Evolutionary conservation across 2,329 filamentous ascomycete genomes (phyloP), one percentile per base, ranked within the genome.

Genomic region (Paraconiothyrium brasiliense): DNA sequence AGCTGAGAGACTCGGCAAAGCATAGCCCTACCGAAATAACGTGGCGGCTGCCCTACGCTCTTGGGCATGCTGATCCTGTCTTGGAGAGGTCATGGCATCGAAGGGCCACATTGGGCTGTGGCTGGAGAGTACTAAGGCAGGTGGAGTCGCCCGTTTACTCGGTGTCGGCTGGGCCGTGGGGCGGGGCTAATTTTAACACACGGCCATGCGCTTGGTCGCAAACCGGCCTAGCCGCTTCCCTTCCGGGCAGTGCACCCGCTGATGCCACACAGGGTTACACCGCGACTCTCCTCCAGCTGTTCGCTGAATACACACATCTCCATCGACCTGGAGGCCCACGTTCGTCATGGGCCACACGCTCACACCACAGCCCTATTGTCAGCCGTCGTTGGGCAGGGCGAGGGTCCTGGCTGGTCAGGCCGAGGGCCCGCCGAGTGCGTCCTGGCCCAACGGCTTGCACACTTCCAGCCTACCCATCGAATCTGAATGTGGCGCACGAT

Each of bases 1-100:
- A 49, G 61, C 46, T 59, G 43, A 54, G 49, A 27, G 46, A 24
- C 13, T 37, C 46, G 60, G n/a, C 43, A 54, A 51, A 46, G 41
- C 56, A 57, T 54, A 58, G 61, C 57, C 61, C 49, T 58, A 57
- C 52, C 22, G 57, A 35, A 47, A 46, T 49, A 43, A 48, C 27
- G 57, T 48, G 49, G 47, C 32, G 48, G 39, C 34, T 20, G 39
- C 39, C 39, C 20, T 46, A 39, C 52, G 57, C 14, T 37, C 39
- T 52, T 44, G 10, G 27, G 58, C 49, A 10, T 16, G 52, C 54
- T 27, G n/a, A 14, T 11, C 27, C 39, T 32, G 43, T 43, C 48
- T 32, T 24, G 46, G 46, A 39, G 20, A 22, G 54, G 55, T 46
- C 51, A 39, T 46, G 11, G 43, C 3, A 32, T 30, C 30, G 20